Evolutionary conservation across 257 asterid genomes (phyloP), one percentile per base, ranked within the genome.

Genomic region (Fraxinus quadrangulata): DNA sequence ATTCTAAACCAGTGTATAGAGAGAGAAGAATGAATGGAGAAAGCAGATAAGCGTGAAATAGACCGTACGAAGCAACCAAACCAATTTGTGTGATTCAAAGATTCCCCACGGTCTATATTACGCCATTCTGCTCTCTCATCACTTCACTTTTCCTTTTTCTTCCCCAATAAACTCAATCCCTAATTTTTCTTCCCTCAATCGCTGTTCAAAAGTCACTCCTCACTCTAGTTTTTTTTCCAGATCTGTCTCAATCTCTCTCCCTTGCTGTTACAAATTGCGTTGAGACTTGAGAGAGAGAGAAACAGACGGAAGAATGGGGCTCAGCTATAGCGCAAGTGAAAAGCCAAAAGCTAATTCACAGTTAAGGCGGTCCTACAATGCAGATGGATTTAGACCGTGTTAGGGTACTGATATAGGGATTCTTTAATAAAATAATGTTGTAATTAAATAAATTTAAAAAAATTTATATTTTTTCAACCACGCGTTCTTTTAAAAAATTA

Each of bases 21-120:
- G 81, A 78, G 72, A 79, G 86, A 80, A 86, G 86, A 80, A 86
- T 84, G 93, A 82, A 88, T 47, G 76, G 89, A 84, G 94, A 87
- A 71, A 86, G 97, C 97, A 93, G 97, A 91, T 84, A 86, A 89
- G 97, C 98, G 97, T 91, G 82, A 88, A 86, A 93, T 91, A 93
- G 97, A 93, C 98, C 97, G 95, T 88, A 89, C 84, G 92, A 87
- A 89, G 83, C 96, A 90, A 94, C 89, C 93, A 86, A 84, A 63
- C 76, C 87, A 81, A 87, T 79, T 85, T 72, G 90, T 49, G 86
- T 75, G 91, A 89, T 90, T 90, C 93, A 75, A 85, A 84, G 92
- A 91, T 91, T 90, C 97, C 82, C 77, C 86, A 81, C 89, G 96
- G 94, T 92, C 96, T 92, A 92, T 92, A 87, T 83, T 87, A 92